Base-by-base conservation (phyloP, 2,329 filamentous ascomycete species). In the Beauveria scarabaeidicola region DNA sequence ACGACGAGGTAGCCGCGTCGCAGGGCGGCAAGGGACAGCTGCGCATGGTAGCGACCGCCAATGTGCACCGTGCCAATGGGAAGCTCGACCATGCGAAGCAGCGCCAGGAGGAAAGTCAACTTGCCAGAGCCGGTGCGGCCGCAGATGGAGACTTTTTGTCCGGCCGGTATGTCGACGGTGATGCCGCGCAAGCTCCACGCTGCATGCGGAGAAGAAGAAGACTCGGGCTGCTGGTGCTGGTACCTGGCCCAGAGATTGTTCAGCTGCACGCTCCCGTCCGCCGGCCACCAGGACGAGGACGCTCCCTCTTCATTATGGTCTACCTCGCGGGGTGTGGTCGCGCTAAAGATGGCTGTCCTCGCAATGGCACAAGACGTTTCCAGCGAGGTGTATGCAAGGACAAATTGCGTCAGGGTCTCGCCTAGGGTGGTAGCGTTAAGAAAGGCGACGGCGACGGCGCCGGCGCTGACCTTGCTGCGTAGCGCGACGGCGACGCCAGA, bases 101-200 rank as follows among this genome's bases (percentile, higher is more conserved):
- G 38, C 2, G 56, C 46, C 23, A 58, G 11, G 40, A 58, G n/a
- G 9, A 52, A 19, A 2, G 56, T 58, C 1, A 47, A 58, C 47
- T 58, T 58, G 36, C 56, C 56, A 3, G 56, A 58, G 47, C 56
- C 56, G 5, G 56, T 58, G 23, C 38, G 21, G 15, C 56, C 56
- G 38, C 56, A 58, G 47, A 58, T 32, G 23, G 17, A 21, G 4
- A 58, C 56, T 17, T 44, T 51, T 17, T 58, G 23, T 6, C 56
- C 56, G 9, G 56, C 6, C 5, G 36, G 56, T 19, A 58, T 58
- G 6, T 25, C 27, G 38, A 52, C 6, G 3, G 10, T 29, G n/a
- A 58, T 15, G 21, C 38, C 38, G 2, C 38, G 21, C n/a, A 58
- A 19, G 6, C 38, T 58, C 56, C 56, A 58, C 2, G 38, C 7